phyloP scores from a whole-genome alignment of 495 filamentous ascomycete genomes.

The Aspergillus carlsbadensis region DNA sequence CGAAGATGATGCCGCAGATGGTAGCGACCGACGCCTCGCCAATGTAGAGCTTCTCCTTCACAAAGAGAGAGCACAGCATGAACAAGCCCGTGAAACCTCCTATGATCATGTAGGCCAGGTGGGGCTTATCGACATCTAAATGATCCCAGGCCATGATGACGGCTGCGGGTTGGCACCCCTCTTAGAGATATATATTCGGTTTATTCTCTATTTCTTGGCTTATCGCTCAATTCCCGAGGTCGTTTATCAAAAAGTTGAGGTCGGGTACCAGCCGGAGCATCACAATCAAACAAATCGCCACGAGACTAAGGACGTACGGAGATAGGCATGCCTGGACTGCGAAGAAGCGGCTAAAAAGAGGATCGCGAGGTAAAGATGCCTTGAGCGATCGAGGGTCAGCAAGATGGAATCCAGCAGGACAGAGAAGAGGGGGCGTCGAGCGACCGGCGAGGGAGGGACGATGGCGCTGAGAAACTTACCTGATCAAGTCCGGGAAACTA shows the following conservation, averaged over 20 bases:
- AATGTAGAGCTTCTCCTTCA: conserved; percentile 98
- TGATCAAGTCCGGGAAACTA: neutral
- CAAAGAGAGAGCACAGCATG: conserved; percentile 96
- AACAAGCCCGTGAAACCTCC: conserved; percentile 97
- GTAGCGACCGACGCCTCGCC: conserved; percentile 98
- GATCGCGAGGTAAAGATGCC: neutral
- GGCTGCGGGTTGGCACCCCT: neutral
- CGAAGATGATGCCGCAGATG: conserved; percentile 94
- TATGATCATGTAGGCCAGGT: conserved; percentile 97
- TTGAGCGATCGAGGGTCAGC: neutral
- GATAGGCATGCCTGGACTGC: conserved; percentile 11
- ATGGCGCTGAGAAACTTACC: conserved; percentile 8
- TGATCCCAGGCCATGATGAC: conserved; percentile 87
- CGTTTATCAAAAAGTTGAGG: neutral
- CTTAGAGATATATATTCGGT: neutral
- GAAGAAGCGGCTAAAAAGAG: conserved; percentile 1
- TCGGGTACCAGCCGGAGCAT: conserved; percentile 5
- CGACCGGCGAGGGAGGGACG: neutral
- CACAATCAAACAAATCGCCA: conserved; percentile 7
- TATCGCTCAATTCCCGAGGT: neutral
- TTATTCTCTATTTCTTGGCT: neutral
- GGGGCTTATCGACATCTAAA: conserved; percentile 86
- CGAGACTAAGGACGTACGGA: neutral
- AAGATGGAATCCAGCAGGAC: neutral
- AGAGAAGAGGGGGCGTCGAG: neutral